Evolutionary conservation across 1,139 yeast genomes (phyloP), one percentile per base, ranked within the genome.

Genomic region (Geotrichum phurueaensis): DNA sequence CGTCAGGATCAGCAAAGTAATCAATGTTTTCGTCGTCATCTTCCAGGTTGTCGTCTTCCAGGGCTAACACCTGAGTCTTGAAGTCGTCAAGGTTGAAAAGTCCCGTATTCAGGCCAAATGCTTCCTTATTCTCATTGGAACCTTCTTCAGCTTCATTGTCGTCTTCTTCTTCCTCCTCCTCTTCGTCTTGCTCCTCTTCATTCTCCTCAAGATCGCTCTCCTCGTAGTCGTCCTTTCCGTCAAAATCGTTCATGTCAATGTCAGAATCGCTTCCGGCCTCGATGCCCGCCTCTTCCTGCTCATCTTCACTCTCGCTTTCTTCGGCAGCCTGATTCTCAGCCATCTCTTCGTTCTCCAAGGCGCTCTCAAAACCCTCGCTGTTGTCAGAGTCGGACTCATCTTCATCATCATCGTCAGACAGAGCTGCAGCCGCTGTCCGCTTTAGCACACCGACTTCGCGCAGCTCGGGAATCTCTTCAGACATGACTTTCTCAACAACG

Each of bases 11-110:
- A n/a, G 70, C 73, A 53, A 69, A 69, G 59, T 65, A 71, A 63
- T 85, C 88, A 71, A 86, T 88, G 69, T 87, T 87, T 67, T 89
- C 96, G 63, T 85, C 84, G 67, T 85, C 88, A 66, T 85, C 85
- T 57, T 85, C 89, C n/a, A 78, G 82, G 18, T 76, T 79, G 36
- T 78, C 79, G 53, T 76, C 76, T n/a, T 71, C 73, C 29, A 74
- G 80, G 2, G 84, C 89, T 55, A 89, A 73, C 6, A 90, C 84
- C 71, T 91, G 96, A 70, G 83, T 85, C 73, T 91, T 89, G 76
- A 89, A 92, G 55, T 87, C 88, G 65, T 90, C 96, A 50, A 94
- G 83, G 64, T 90, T 85, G 71, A 94, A 94, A 67, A 92, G 87
- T 10, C 84, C 89, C 69, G 90, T 96, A 69, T 92, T 89, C 53